Conservation (phyloP, 2,329 filamentous ascomycete species). For the Penicillium sp. region DNA sequence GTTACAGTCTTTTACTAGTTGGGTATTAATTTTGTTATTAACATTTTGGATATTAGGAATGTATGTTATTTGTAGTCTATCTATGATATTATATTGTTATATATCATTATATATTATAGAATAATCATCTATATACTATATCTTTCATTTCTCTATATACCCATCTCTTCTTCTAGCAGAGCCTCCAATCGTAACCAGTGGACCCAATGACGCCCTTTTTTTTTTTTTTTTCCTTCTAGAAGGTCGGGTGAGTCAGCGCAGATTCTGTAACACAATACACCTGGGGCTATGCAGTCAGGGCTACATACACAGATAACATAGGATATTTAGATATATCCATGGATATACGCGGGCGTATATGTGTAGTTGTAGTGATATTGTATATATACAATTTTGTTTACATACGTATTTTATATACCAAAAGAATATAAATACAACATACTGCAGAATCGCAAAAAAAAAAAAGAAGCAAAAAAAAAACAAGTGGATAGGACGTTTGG, state of each 20-base stretch:
- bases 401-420: no score
- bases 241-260: slow-evolving; percentile 19
- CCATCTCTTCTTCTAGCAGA: slow-evolving; percentile 7
- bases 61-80: background rate
- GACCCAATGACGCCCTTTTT: slow-evolving; percentile 19
- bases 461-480: background rate
- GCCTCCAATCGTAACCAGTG: slow-evolving; percentile 19
- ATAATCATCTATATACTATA: background rate
- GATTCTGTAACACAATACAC: slow-evolving; percentile 4
- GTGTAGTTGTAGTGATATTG: no score
- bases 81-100: background rate
- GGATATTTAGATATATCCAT: background rate
- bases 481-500: background rate
- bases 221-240: slow-evolving; percentile 28
- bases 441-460: background rate
- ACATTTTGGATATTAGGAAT: background rate
- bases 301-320: background rate
- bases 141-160: background rate
- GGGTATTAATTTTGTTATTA: background rate
- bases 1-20: background rate
- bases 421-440: no score
- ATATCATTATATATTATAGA: background rate
- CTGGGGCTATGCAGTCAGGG: background rate
- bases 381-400: no score
- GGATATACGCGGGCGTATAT: background rate